Evolutionary conservation across 495 filamentous ascomycete genomes (phyloP).

Genomic region (Hyaloscypha variabilis): DNA sequence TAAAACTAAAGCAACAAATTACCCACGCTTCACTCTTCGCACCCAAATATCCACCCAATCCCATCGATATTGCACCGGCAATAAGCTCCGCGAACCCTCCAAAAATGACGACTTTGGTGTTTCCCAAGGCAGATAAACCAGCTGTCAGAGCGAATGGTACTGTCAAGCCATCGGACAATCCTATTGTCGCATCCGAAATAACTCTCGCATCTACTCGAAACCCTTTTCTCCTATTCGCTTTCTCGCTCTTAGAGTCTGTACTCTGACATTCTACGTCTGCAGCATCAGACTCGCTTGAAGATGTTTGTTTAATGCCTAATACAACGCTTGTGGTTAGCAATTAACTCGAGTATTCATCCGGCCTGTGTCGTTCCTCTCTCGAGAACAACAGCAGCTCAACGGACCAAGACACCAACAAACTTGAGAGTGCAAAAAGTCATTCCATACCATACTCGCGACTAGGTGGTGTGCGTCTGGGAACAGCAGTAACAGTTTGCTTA

Average conservation of each 20-base stretch:
- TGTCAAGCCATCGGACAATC: slow-evolving; percentile 65
- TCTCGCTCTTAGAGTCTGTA: slow-evolving; percentile 24
- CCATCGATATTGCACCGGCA: slow-evolving; percentile 71
- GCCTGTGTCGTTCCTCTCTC: not conserved
- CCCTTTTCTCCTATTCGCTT: slow-evolving; percentile 24
- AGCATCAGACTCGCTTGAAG: not conserved
- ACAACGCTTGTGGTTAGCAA: not conserved
- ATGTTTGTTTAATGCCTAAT: slow-evolving; percentile 5
- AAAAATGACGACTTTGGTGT: slow-evolving; percentile 66
- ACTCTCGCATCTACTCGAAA: slow-evolving; percentile 46
- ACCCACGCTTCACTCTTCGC: slow-evolving; percentile 69
- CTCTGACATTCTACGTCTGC: slow-evolving; percentile 29
- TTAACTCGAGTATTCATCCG: not conserved
- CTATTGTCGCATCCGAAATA: slow-evolving; percentile 63
- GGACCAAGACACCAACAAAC: not conserved
- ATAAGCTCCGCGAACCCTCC: slow-evolving; percentile 71
- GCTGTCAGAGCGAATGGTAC: slow-evolving; percentile 69
- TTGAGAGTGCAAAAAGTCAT: not conserved
- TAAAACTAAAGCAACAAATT: not conserved
- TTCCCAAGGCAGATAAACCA: slow-evolving; percentile 61
- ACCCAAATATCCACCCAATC: slow-evolving; percentile 69
- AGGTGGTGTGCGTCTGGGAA: slow-evolving; percentile 6
- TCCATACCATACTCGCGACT: slow-evolving; percentile 10
- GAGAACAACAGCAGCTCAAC: not conserved
- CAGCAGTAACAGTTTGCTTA: slow-evolving; percentile 16